Conservation (phyloP, 2,329 filamentous ascomycete species). For the Monilinia fructigena region DNA sequence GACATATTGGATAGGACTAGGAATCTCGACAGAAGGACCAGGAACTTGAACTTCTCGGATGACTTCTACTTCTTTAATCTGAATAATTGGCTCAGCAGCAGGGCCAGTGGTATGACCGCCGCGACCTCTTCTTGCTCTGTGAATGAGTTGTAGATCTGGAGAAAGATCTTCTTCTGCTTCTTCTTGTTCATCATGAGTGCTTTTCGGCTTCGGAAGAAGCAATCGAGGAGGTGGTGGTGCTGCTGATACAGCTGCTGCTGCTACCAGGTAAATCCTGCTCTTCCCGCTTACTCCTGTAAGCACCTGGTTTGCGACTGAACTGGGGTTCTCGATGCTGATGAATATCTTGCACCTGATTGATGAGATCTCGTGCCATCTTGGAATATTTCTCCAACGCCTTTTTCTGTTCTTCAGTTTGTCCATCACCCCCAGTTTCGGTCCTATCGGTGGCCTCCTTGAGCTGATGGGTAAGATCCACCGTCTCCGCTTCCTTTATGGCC, state of each 20-base stretch:
- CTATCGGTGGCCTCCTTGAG: neutral
- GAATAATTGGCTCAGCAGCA: neutral
- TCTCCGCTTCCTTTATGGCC: neutral
- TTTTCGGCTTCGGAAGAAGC: neutral
- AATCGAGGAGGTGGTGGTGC: neutral
- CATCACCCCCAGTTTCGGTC: no score
- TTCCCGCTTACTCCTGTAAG: neutral
- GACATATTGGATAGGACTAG: neutral
- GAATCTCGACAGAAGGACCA: neutral
- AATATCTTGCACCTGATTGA: neutral
- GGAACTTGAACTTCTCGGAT: neutral
- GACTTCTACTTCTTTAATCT: neutral
- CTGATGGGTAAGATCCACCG: neutral
- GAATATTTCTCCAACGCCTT: neutral
- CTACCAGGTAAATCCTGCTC: neutral
- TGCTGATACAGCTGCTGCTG: neutral
- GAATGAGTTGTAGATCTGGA: neutral
- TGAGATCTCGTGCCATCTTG: neutral
- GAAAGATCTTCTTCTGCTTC: neutral
- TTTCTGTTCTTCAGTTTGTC: neutral
- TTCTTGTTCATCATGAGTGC: neutral
- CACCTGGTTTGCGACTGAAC: neutral
- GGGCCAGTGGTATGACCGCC: neutral
- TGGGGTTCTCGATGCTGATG: neutral
- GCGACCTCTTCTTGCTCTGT: neutral